Evolutionary conservation across 306 rosid species (phyloP), one percentile per base, ranked within the genome.

Genomic region (Cajanus cajan): DNA sequence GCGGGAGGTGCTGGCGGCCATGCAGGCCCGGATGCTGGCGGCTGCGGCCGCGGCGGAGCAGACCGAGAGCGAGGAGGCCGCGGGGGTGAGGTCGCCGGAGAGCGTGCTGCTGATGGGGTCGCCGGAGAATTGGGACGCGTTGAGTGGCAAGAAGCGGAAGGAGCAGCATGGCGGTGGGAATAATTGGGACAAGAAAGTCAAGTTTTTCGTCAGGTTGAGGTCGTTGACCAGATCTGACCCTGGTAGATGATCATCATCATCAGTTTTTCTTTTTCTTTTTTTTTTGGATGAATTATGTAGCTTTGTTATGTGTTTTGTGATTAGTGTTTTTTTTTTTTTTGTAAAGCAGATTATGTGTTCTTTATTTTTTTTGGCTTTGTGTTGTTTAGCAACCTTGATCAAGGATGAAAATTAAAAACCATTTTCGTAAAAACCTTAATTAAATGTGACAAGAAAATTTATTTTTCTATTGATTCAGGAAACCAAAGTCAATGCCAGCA

Each of bases 151-250:
- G 85, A 93, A 85, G 87, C 87, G 88, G 67, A 89, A 85, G 74
- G 92, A 85, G 7, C 57, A 44, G 0, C 31, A 82, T 28, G 87
- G 74, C 55, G 16, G 84, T 1, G 34, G 59, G 8, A 50, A 76
- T 5, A 50, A 71, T 1, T 28, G 82, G 65, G 97, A 89, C 4
- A 88, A 88, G 71, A 93, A 88, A 78, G 85, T 79, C 47, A 93
- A 91, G 69, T 88, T 93, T 73, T 87, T 93, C 2, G 98, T 88
- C 16, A 88, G 98, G 78, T 89, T 91, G 13, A 85, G 86, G 67
- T 93, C 98, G 82, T 87, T 93, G 86, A 93, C 98, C 62, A 93
- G 90, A 78, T 91, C 97, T 78, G 95, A 93, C 55, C 81, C 92
- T 0, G 92, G 87, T 0, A 84, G 89, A 75, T 82, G 63, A 4